Percentiles rank a stretch among this genome's conserved stretches.
phyloP scores from a whole-genome alignment of 1,284 basidiomycete genomes.

The Prillingera fragicola region DNA sequence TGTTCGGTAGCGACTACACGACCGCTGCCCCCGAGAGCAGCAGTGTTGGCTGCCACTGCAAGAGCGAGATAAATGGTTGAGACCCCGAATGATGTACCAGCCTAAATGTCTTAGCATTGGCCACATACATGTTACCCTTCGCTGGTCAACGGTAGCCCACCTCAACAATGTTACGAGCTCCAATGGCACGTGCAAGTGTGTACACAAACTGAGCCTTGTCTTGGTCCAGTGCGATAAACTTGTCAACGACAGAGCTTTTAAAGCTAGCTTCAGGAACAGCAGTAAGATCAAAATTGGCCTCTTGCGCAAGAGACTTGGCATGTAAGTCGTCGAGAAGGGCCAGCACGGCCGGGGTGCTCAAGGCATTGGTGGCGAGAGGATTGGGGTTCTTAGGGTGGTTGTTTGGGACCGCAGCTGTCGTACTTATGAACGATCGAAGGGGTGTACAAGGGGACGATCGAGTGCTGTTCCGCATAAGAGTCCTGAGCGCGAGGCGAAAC shows the following conservation, averaged over 20 bases:
- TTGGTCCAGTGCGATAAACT: slow-evolving; percentile 33
- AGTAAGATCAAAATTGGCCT: slow-evolving; percentile 9
- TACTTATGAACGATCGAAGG: no score
- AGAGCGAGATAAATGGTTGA: slow-evolving; percentile 35
- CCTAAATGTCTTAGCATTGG: slow-evolving; percentile 5
- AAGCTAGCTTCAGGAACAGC: slow-evolving; percentile 11
- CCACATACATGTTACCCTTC: slow-evolving; percentile 19
- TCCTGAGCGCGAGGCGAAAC: no score
- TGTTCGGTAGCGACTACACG: slow-evolving; percentile 31
- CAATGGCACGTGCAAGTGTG: slow-evolving; percentile 14
- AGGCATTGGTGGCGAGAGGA: slow-evolving; percentile 12
- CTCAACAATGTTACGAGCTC: slow-evolving; percentile 25
- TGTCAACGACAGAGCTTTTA: slow-evolving; percentile 22
- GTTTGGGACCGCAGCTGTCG: not conserved
- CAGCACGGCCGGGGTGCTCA: slow-evolving; percentile 10
- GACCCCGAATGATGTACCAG: slow-evolving; percentile 32
- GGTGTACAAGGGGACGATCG: no score
- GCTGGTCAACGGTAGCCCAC: slow-evolving; percentile 19
- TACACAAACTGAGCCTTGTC: slow-evolving; percentile 35
- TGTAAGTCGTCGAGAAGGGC: slow-evolving; percentile 24
- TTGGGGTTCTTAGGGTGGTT: slow-evolving; percentile 8
- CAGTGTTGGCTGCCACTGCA: slow-evolving; percentile 19
- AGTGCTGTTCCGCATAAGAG: no score
- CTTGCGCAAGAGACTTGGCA: slow-evolving; percentile 18
- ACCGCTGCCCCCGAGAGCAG: slow-evolving; percentile 5